Evolutionary conservation across 2,329 filamentous ascomycete species (phyloP), one percentile per base, ranked within the genome.

Genomic region (Paracorniculantispora psalliotae): DNA sequence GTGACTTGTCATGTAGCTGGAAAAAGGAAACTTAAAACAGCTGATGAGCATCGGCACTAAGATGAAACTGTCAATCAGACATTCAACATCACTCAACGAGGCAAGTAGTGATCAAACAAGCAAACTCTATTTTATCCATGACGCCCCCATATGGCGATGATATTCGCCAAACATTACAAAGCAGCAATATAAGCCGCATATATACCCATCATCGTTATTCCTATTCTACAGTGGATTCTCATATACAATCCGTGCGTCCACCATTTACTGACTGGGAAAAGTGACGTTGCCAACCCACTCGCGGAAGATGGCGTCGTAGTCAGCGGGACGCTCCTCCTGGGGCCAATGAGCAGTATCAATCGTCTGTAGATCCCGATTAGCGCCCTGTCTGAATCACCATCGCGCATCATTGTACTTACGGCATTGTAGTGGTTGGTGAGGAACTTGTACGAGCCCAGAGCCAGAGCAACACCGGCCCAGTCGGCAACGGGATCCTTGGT

Each of bases 341-440:
- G 59, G 52, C 52, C 59, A 52, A 37, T 57, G 52, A 37, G 59
- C 59, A 9, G 46, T 60, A 23, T 39, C 59, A 46, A 57, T 60
- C 15, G 59, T 57, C 59, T 60, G 23, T 43, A 8, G 19, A 56
- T 13, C 13, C 19, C 10, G 5, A 23, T 30, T 23, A 57, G 55
- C 19, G 13, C 8, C 3, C 15, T 5, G 3, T 26, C 17, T 5
- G 15, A 37, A 39, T 37, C 37, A 8, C 15, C 17, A 35, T 26
- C 13, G 10, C 15, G 23, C 5, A 50, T 25, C 17, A 4, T n/a
- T 2, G 10, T 8, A 52, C 47, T 46, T 21, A 58, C 47, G 17
- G 55, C 37, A 47, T 53, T 53, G 49, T 52, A 57, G 46, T 60
- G 53, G 23, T 60, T 60, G 1, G 59, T 60, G 28, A 60, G 53